These are phyloP conservation scores for Zanthoxylum bungeanum DNA, from an alignment of 345 rosid genomes.

Conservation along the genomic window DNA sequence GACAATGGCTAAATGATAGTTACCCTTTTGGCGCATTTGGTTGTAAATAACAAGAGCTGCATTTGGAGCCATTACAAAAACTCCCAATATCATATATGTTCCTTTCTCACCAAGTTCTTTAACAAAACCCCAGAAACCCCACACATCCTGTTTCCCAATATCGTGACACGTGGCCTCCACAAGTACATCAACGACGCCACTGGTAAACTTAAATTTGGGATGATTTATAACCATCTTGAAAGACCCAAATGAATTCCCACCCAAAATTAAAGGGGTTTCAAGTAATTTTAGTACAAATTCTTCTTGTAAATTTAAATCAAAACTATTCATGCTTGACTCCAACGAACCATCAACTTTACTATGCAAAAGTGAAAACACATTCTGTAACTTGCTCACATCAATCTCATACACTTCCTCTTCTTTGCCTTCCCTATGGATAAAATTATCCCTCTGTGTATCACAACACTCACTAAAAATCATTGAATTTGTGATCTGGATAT, in stretches of 20 bases:
- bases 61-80: no score
- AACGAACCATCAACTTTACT: conserved; percentile 53
- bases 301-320: conserved; percentile 39
- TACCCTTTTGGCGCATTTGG: conserved; percentile 40
- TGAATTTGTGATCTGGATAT: conserved; percentile 13
- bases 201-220: conserved; percentile 29
- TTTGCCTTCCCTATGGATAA: not conserved
- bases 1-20: conserved; percentile 33
- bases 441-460: conserved; percentile 14
- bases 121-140: conserved; percentile 70
- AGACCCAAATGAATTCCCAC: conserved; percentile 58
- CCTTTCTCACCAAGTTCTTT: conserved; percentile 48
- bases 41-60: conserved; percentile 41
- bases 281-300: conserved; percentile 55
- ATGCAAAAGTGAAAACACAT: conserved; percentile 58
- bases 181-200: conserved; percentile 42
- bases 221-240: conserved; percentile 52
- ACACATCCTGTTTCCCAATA: conserved; percentile 50
- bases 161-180: conserved; percentile 38
- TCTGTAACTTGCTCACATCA: conserved; percentile 46
- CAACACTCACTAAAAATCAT: conserved; percentile 12
- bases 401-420: conserved; percentile 32
- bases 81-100: no score
- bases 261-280: conserved; percentile 43
- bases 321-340: conserved; percentile 44